Evolutionary conservation across 1,284 basidiomycete species (phyloP), one percentile per base, ranked within the genome.

Genomic region (Trametes versicolor): DNA sequence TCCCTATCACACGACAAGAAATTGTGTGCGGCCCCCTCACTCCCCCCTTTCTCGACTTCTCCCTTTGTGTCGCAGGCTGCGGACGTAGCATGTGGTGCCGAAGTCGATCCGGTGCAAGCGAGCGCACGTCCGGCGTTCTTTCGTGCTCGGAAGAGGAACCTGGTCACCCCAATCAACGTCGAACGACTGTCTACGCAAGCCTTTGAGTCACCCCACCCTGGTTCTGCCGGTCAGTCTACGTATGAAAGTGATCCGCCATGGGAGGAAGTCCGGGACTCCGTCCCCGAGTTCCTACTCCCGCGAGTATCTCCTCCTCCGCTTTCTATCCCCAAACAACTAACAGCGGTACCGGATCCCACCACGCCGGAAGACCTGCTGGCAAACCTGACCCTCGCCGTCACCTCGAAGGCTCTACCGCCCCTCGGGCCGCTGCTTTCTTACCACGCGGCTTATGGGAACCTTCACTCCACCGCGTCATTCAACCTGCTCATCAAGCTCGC

Each of bases 341-440:
- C 32, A 2, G 27, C 7, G n/a, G 58, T 63, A 51, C 64, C 66
- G n/a, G 39, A 53, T 29, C 60, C 68, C n/a, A 34, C 60, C 45
- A 67, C 68, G 36, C 27, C 51, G 12, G 66, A 72, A 17, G 76
- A 78, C 0, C 75, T 89, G 0, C 81, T 81, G 72, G 75, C 76
- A 49, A 86, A 86, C 70, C 76, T 90, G 50, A 70, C 84, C 57
- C 72, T 74, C 65, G 75, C 83, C 54, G 67, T 81, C 27, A 77
- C 76, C 5, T 50, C 47, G 17, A 27, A n/a, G 1, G 66, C 67
- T 9, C 63, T 57, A 34, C 45, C 65, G 27, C 52, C 60, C n/a
- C 48, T 69, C 15, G 56, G 66, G 23, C 57, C 63, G 36, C 55
- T 72, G 36, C 56, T 72, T 23, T 53, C 57, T 6, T 72, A 71